These are phyloP conservation scores for Abrus pulchellus DNA, from an alignment of 306 rosid species.

Conservation along the genomic window DNA sequence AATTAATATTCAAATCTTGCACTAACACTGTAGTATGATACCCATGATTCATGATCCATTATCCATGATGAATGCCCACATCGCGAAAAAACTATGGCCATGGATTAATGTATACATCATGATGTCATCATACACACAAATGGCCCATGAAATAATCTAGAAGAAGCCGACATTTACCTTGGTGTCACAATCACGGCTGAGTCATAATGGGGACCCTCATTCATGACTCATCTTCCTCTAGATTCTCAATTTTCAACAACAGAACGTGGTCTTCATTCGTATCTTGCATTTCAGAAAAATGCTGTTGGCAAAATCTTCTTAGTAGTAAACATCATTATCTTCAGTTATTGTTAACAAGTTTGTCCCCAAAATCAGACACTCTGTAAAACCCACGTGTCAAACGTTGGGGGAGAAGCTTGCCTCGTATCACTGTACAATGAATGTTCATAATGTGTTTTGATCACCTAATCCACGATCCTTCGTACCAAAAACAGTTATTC, in stretches of 20 bases:
- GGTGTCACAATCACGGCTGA: constrained; percentile 61
- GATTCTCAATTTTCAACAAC: neutral
- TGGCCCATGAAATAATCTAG: constrained; percentile 17
- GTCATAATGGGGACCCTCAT: constrained; percentile 59
- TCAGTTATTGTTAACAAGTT: neutral
- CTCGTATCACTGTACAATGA: neutral
- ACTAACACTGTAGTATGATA: too few species aligned
- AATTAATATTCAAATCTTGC: neutral
- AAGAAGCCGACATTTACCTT: neutral
- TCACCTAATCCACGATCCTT: constrained; percentile 33
- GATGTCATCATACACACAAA: constrained; percentile 1
- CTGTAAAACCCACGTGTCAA: constrained; percentile 1
- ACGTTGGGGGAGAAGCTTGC: neutral
- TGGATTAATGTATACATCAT: neutral
- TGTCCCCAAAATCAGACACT: neutral
- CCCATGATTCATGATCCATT: too few species aligned
- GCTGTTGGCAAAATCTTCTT: constrained; percentile 20
- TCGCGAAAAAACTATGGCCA: neutral
- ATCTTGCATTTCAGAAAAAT: neutral
- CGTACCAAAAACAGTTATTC: constrained; percentile 12
- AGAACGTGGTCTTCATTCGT: constrained; percentile 5
- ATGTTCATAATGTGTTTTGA: neutral
- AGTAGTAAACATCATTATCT: neutral
- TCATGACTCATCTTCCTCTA: constrained; percentile 50
- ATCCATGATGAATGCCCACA: neutral